Percentiles rank a stretch among this genome's conserved stretches.
Conservation (phyloP, 305 asterid species). For the Solanum hybrid region DNA sequence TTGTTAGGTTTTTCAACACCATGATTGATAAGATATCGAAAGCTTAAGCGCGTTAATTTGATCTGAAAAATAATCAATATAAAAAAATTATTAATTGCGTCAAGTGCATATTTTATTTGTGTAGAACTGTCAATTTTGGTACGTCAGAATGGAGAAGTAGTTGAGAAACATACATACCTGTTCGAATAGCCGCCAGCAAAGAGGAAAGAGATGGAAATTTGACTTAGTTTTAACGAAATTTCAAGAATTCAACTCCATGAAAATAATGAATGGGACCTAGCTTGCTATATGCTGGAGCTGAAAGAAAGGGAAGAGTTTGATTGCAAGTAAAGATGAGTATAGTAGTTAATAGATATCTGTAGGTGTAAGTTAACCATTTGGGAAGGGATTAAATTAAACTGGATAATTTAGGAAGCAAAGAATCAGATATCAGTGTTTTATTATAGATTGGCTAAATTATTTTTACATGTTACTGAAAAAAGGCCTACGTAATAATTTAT, state of each 20-base stretch:
- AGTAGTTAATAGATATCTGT: neutral
- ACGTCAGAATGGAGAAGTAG: neutral
- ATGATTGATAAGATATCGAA: neutral
- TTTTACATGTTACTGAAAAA: too few species aligned
- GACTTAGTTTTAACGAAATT: neutral
- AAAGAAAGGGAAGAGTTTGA: neutral
- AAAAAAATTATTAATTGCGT: neutral
- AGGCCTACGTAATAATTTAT: too few species aligned
- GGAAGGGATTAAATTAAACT: neutral
- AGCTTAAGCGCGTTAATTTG: slow-evolving; percentile 1
- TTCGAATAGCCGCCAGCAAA: neutral
- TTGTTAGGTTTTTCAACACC: neutral
- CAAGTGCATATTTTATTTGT: neutral
- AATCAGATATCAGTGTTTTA: neutral
- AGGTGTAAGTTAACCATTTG: neutral
- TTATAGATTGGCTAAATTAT: too few species aligned
- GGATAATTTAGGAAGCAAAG: neutral
- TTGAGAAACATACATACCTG: neutral
- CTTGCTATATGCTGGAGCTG: neutral
- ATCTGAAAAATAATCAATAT: neutral
- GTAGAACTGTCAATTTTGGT: neutral
- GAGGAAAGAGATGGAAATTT: neutral
- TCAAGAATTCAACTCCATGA: too few species aligned
- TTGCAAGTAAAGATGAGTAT: neutral
- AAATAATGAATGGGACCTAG: too few species aligned